A percentile compares a stretch with the other conserved stretches of the same genome.
phyloP scores from a whole-genome alignment of 2,329 filamentous ascomycete species.

The Aspergillus pseudonomiae region DNA sequence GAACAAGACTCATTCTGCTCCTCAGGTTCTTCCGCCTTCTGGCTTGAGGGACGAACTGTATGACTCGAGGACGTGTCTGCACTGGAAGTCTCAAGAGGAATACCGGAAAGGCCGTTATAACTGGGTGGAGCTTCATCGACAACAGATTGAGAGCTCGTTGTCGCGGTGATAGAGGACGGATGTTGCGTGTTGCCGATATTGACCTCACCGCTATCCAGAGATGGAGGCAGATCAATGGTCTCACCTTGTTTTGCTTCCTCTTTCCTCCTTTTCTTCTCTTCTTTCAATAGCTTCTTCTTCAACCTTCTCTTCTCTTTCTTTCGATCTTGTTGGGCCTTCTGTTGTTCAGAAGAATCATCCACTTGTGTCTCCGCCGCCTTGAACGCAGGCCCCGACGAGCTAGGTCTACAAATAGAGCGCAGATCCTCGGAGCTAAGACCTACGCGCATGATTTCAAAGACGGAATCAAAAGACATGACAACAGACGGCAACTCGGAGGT shows the following conservation, averaged over 20 bases:
- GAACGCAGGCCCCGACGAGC: background rate
- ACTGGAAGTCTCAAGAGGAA: too few relatives aligned
- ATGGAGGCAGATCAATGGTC: background rate
- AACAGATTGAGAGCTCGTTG: background rate
- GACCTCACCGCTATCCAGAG: background rate
- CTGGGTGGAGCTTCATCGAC: background rate
- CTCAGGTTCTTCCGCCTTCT: background rate
- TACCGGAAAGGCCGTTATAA: background rate
- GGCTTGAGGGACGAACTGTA: background rate
- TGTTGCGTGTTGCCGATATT: background rate
- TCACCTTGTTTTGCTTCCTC: background rate
- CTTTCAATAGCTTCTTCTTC: background rate
- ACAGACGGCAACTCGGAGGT: slow-evolving; percentile 18
- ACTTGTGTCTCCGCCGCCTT: slow-evolving; percentile 12
- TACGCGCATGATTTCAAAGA: slow-evolving; percentile 15
- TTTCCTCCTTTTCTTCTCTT: slow-evolving; percentile 1
- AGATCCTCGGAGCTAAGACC: background rate
- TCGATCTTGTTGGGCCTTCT: slow-evolving; percentile 5
- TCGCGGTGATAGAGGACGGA: background rate
- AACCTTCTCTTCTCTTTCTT: slow-evolving; percentile 1
- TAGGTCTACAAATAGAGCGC: background rate
- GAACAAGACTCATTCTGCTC: background rate
- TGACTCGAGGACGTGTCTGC: background rate
- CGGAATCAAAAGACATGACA: slow-evolving; percentile 11
- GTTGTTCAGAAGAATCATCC: slow-evolving; percentile 11